A percentile compares a stretch with the other conserved stretches of the same genome.
These are phyloP conservation scores for Eragrostis tef DNA, from an alignment of 202 grass and related monocot species.

Conservation along the genomic window DNA sequence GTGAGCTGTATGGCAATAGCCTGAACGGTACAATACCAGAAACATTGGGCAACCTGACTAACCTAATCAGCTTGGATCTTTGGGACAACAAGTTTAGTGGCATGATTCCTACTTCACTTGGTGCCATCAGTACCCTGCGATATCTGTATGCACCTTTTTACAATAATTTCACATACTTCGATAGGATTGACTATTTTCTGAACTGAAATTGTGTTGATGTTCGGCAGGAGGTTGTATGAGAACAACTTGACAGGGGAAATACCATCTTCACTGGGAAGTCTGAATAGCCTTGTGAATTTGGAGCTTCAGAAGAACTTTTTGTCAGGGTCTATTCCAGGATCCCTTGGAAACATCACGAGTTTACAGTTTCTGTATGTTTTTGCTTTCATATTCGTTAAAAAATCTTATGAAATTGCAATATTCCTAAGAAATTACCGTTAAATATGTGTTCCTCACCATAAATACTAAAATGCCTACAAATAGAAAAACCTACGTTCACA, in stretches of 20 bases:
- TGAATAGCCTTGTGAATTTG: constrained; percentile 39
- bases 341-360: constrained; percentile 62
- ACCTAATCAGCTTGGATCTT: constrained; percentile 35
- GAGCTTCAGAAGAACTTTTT: constrained; percentile 51
- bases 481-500: neutral
- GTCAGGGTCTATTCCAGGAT: constrained; percentile 52
- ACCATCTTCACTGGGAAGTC: constrained; percentile 49
- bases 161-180: neutral
- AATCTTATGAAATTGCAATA: no score
- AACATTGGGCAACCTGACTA: constrained; percentile 12
- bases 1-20: constrained; percentile 19
- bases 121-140: neutral
- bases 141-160: constrained; percentile 32
- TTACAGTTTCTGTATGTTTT: constrained; percentile 55
- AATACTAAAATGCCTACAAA: neutral
- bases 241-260: constrained; percentile 42
- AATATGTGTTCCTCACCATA: neutral
- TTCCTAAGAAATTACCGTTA: neutral
- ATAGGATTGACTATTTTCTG: neutral
- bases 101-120: constrained; percentile 22
- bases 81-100: constrained; percentile 36
- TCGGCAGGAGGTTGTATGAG: constrained; percentile 38
- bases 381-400: neutral
- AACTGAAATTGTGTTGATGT: neutral
- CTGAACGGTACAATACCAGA: constrained; percentile 26